Evolutionary conservation across 2,329 filamentous ascomycete genomes (phyloP).

Genomic region (Fusarium sp.): DNA sequence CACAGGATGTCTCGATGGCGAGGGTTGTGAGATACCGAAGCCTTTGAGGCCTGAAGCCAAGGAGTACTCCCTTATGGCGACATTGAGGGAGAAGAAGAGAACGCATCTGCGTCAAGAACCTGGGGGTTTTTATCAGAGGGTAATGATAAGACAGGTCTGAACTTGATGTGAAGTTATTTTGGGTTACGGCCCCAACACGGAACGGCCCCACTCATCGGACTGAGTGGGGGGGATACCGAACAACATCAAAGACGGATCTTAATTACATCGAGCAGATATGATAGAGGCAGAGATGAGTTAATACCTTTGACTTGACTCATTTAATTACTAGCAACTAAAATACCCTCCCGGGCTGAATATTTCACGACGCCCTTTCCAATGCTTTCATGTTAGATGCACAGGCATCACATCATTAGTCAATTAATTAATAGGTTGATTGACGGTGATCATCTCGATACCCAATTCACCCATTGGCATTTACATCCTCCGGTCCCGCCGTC

Average conservation of each 20-base stretch:
- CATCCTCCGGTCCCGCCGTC: constrained; percentile 73
- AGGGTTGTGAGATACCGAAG: constrained; percentile 62
- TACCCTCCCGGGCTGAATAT: constrained; percentile 1
- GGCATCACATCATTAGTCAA: constrained; percentile 20
- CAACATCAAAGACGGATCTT: background rate
- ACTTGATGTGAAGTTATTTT: background rate
- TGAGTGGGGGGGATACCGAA: background rate
- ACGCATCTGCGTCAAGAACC: constrained; percentile 23
- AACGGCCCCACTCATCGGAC: constrained; percentile 4
- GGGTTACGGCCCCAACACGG: background rate
- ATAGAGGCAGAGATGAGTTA: background rate
- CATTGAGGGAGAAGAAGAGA: constrained; percentile 10
- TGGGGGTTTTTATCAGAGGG: background rate
- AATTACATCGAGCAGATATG: background rate
- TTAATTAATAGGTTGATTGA: constrained; percentile 4
- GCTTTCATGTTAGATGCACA: constrained; percentile 26
- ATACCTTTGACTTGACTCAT: background rate
- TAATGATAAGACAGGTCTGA: background rate
- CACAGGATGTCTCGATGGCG: constrained; percentile 87
- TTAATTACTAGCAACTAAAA: background rate
- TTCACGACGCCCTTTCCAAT: constrained; percentile 22
- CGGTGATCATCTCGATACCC: constrained; percentile 35
- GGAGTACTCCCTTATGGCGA: background rate
- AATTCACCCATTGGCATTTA: constrained; percentile 70
- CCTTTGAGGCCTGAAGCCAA: background rate